Evolutionary conservation across 306 rosid genomes (phyloP), one percentile per base, ranked within the genome.

Genomic region (Lathyrus oleraceus): DNA sequence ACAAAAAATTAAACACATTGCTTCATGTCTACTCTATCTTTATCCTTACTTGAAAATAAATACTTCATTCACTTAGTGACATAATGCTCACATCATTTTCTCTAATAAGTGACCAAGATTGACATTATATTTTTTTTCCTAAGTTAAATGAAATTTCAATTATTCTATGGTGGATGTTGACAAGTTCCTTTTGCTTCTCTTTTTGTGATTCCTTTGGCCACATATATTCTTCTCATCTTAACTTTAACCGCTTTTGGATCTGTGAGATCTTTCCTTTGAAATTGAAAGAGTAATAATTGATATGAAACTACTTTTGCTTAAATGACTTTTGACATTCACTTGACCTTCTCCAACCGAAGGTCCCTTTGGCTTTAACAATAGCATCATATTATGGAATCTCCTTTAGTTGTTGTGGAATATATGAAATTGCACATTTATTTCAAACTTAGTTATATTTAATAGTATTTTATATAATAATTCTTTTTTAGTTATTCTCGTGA

Each of bases 201-300:
- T 91, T 88, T 67, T 65, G 66, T 69, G 97, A 91, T 88, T 88
- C 93, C 91, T 82, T 79, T 80, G 88, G 96, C 85, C 91, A 87
- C 80, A 85, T 47, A 14, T 15, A 45, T 88, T 88, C 90, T 80
- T 86, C 87, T 81, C 81, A 86, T 82, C 94, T 79, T 80, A 57
- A 27, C 87, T 78, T 81, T 80, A 79, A 53, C 62, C 78, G 76
- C 85, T 83, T 84, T 88, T 79, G 65, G 71, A 82, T 76, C 64
- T 72, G 74, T 73, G 75, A 82, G 81, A 87, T 87, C 81, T 82
- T 76, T 52, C 62, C 58, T 47, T 75, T 23, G 74, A 69, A 70
- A 65, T 47, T 53, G 27, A 10, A 81, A 68, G 89, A 81, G 87
- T 85, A 89, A 85, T 84, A 82, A 85, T 89, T 84, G 87, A 87